Evolutionary conservation across 1,284 basidiomycete species (phyloP).

Genomic region (Trichosporon sp.): DNA sequence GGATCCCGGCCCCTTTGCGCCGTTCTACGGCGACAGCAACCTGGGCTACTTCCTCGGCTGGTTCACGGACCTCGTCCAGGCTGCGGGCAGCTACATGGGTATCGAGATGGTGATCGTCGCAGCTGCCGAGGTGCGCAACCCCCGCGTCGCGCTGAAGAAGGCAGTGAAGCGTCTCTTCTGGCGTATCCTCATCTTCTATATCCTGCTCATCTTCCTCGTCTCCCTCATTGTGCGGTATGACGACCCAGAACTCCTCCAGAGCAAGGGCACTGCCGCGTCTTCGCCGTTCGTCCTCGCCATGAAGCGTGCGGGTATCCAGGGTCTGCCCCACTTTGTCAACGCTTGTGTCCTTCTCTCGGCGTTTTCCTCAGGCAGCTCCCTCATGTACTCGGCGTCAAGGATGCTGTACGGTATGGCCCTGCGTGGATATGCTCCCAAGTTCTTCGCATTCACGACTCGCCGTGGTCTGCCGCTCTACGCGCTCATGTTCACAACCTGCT

Average conservation of each 20-base stretch:
- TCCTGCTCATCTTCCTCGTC: slow-evolving; percentile 61
- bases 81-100: slow-evolving; percentile 39
- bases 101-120: slow-evolving; percentile 41
- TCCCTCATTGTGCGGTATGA: slow-evolving; percentile 73
- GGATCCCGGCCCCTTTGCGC: slow-evolving; percentile 59
- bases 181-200: slow-evolving; percentile 70
- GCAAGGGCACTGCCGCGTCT: slow-evolving; percentile 64
- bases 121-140: slow-evolving; percentile 42
- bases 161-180: slow-evolving; percentile 63
- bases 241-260: slow-evolving; percentile 63
- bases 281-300: slow-evolving; percentile 69
- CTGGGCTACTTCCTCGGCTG: slow-evolving; percentile 43
- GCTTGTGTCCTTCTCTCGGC: slow-evolving; percentile 80
- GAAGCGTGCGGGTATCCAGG: slow-evolving; percentile 69
- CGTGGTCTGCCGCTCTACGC: slow-evolving; percentile 74
- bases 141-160: slow-evolving; percentile 36
- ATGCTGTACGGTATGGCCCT: slow-evolving; percentile 79
- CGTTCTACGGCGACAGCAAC: slow-evolving; percentile 17
- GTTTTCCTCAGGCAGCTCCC: slow-evolving; percentile 80
- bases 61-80: slow-evolving; percentile 43
- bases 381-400: slow-evolving; percentile 76
- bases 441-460: slow-evolving; percentile 69
- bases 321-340: slow-evolving; percentile 77
- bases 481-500: slow-evolving; percentile 65
- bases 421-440: slow-evolving; percentile 71